Evolutionary conservation across 495 filamentous ascomycete species (phyloP), one percentile per base, ranked within the genome.

Genomic region (Cercophora newfieldiana): DNA sequence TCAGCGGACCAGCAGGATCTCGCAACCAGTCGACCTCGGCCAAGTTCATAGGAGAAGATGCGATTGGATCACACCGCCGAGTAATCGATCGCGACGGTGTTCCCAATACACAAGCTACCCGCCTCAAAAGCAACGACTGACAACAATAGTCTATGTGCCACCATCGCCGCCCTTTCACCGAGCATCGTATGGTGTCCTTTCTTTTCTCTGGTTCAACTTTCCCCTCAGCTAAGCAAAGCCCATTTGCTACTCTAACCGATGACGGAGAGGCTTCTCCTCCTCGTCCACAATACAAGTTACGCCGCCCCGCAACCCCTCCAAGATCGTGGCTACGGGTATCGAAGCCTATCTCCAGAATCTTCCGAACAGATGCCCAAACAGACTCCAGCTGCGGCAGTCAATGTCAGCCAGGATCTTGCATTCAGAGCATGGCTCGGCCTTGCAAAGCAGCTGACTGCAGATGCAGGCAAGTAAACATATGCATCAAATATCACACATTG

Each of bases 401-500:
- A 53, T n/a, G 10, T 53, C 48, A 51, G n/a, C 2, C 50, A 6
- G 37, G 37, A 7, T 7, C 18, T 18, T 7, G 37, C 37, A 47
- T 7, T 47, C 37, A 47, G 7, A 7, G 37, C 7, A 18, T 47
- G 7, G 37, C 7, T 7, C 7, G 37, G 7, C 18, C 7, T 7
- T 47, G 19, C 10, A 57, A 30, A 28, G 54, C 54, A 29, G 54
- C 54, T 26, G 54, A 57, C 22, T 57, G 54, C 54, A 57, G 54
- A 7, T 30, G 54, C 37, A 44, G 18, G 37, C 18, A 16, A 44
- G 18, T 44, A 30, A 30, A 57, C 54, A 30, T 25, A 57, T 57
- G 54, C 54, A 30, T 30, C 18, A 57, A 44, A 57, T 57, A 57
- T 57, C 54, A 57, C 54, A 57, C 30, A 24, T 57, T 57, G 54